These are phyloP conservation scores for Penicillium cosmopolitanum DNA, from an alignment of 495 filamentous ascomycete genomes.

Conservation along the genomic window DNA sequence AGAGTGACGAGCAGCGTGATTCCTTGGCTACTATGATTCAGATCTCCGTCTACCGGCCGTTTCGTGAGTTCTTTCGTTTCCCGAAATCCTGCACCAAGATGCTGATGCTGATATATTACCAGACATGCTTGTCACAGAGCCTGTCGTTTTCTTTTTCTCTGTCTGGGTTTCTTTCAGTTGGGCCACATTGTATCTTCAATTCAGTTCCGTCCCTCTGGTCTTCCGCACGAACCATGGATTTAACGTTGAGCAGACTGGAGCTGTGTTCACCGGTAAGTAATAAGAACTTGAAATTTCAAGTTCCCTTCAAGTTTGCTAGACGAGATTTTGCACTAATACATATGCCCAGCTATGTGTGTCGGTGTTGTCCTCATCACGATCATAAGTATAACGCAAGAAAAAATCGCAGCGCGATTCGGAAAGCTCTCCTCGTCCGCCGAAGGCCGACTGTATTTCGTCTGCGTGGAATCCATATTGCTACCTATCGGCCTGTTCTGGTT, in stretches of 20 bases:
- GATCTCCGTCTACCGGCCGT: slow-evolving; percentile 75
- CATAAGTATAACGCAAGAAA: slow-evolving; percentile 76
- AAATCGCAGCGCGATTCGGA: slow-evolving; percentile 45
- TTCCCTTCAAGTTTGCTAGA: background rate
- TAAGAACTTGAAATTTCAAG: too few relatives aligned
- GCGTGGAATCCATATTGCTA: slow-evolving; percentile 67
- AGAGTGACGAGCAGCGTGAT: slow-evolving; percentile 77
- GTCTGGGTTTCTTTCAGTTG: slow-evolving; percentile 90
- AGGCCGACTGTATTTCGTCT: slow-evolving; percentile 80
- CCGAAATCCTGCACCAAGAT: background rate
- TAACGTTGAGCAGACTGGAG: slow-evolving; percentile 65
- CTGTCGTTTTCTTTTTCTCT: slow-evolving; percentile 93
- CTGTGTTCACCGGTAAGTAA: slow-evolving; percentile 66
- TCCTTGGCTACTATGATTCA: slow-evolving; percentile 72
- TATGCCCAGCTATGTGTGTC: slow-evolving; percentile 60
- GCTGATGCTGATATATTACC: slow-evolving; percentile 6
- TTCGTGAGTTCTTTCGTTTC: slow-evolving; percentile 51
- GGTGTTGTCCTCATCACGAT: slow-evolving; percentile 69
- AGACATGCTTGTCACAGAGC: slow-evolving; percentile 83
- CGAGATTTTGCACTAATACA: background rate
- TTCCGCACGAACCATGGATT: slow-evolving; percentile 74
- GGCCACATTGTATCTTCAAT: slow-evolving; percentile 87
- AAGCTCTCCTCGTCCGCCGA: slow-evolving; percentile 65
- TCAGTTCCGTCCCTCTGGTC: slow-evolving; percentile 76
- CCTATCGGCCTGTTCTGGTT: slow-evolving; percentile 86